Conservation (phyloP, 495 filamentous ascomycete genomes). For the Hyaloscypha finlandica region DNA sequence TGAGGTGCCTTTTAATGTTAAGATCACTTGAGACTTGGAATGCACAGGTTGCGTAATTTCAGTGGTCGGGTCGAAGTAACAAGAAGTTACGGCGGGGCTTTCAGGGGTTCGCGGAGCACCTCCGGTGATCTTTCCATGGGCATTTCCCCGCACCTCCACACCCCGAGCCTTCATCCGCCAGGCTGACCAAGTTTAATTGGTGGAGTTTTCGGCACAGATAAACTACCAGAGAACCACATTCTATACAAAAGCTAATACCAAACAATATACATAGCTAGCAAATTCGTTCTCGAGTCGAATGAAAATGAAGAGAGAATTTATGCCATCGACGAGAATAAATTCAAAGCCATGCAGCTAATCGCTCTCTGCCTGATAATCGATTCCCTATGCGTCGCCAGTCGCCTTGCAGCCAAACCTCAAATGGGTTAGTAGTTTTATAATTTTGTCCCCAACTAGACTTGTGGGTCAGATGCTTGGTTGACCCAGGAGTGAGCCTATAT, state of each 20-base stretch:
- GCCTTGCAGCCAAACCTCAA: not conserved
- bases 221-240: not conserved
- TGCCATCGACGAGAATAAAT: not conserved
- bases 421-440: conserved; percentile 4
- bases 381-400: not conserved
- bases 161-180: not conserved
- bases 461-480: not conserved
- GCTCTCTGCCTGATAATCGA: not conserved
- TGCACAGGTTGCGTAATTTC: not conserved
- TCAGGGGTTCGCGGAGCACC: not conserved
- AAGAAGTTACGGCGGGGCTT: not conserved
- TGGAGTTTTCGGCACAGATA: not conserved
- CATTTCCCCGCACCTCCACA: not conserved
- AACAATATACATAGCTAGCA: not conserved
- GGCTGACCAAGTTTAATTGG: not conserved
- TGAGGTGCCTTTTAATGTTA: not conserved
- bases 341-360: not conserved
- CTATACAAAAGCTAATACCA: not conserved
- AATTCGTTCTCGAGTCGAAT: not conserved
- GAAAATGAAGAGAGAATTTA: not conserved
- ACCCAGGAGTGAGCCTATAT: not conserved
- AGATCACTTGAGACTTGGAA: not conserved
- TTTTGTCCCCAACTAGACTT: not conserved
- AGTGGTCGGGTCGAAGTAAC: not conserved
- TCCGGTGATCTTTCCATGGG: not conserved